Conservation (phyloP, 768 basidiomycete genomes). For the Panaeolus cyanescens region DNA sequence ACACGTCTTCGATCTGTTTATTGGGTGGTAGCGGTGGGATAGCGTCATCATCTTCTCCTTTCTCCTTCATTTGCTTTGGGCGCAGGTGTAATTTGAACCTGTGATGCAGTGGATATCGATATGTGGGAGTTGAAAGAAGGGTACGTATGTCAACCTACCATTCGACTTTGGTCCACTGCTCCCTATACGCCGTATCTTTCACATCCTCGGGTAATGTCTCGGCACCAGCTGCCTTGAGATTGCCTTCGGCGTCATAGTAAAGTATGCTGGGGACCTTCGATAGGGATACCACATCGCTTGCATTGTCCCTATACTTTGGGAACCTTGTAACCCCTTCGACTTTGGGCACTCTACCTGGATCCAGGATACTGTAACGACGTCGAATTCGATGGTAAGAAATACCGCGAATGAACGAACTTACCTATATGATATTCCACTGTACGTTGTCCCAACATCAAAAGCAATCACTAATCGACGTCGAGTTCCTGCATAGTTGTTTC, state of each 20-base stretch:
- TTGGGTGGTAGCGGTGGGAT: constrained; percentile 41
- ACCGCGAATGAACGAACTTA: no score
- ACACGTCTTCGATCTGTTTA: constrained; percentile 40
- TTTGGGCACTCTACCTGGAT: constrained; percentile 27
- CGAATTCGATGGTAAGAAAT: constrained; percentile 21
- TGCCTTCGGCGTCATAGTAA: constrained; percentile 44
- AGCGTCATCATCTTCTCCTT: constrained; percentile 20
- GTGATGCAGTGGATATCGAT: constrained; percentile 37
- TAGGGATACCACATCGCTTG: constrained; percentile 27
- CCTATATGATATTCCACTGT: constrained; percentile 13
- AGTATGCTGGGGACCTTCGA: constrained; percentile 45
- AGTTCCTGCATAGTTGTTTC: constrained; percentile 9
- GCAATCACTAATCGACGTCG: constrained; percentile 11
- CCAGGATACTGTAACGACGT: constrained; percentile 29
- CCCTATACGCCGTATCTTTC: constrained; percentile 39
- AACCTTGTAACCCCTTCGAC: constrained; percentile 39
- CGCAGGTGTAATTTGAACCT: constrained; percentile 48
- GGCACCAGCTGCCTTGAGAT: constrained; percentile 44
- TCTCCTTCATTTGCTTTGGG: constrained; percentile 21
- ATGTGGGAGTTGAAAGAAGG: constrained; percentile 34
- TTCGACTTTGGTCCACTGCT: constrained; percentile 48
- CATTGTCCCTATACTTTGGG: constrained; percentile 23
- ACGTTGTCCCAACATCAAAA: constrained; percentile 10
- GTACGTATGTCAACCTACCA: constrained; percentile 36
- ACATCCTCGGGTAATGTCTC: constrained; percentile 43